These are phyloP conservation scores for Trametes pubescens DNA, from an alignment of 1,284 basidiomycete genomes.

Conservation along the genomic window DNA sequence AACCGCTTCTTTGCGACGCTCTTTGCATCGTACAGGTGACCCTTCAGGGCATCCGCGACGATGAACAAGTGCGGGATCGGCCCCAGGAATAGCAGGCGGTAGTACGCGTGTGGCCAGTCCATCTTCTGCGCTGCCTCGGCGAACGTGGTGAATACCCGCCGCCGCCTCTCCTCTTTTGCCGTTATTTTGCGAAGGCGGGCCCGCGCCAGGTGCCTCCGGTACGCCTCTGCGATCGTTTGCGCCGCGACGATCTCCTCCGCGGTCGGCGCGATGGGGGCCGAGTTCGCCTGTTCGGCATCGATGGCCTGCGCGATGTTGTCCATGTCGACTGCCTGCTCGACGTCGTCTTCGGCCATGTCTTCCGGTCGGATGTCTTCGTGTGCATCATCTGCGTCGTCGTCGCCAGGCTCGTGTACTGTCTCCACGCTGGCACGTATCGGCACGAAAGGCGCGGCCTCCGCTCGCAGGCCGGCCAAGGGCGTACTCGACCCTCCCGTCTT, in stretches of 20 bases:
- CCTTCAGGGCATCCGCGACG: conserved; percentile 50
- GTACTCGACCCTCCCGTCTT: conserved; percentile 13
- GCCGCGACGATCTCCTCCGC: conserved; percentile 44
- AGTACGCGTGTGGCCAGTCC: conserved; percentile 46
- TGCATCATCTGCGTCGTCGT: conserved; percentile 21
- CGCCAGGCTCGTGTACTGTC: background rate
- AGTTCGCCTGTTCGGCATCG: conserved; percentile 35
- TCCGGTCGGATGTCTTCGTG: conserved; percentile 20
- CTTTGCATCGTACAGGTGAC: conserved; percentile 43
- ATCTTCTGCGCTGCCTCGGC: conserved; percentile 42
- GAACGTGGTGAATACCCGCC: conserved; percentile 38
- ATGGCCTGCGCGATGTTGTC: conserved; percentile 35
- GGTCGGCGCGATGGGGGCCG: conserved; percentile 33
- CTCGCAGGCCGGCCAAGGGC: conserved; percentile 22
- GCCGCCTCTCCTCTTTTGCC: conserved; percentile 13
- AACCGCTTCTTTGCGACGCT: conserved; percentile 45
- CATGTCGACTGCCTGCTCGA: conserved; percentile 19
- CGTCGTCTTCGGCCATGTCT: conserved; percentile 9
- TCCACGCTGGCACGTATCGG: conserved; percentile 14
- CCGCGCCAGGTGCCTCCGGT: conserved; percentile 39
- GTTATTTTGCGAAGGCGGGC: conserved; percentile 21
- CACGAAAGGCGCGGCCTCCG: conserved; percentile 36
- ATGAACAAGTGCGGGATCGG: conserved; percentile 58
- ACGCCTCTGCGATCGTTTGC: conserved; percentile 40
- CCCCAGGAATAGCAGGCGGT: conserved; percentile 56